Evolutionary conservation across 176 grass and related monocot species (phyloP).

Genomic region (Musa itinerans): DNA sequence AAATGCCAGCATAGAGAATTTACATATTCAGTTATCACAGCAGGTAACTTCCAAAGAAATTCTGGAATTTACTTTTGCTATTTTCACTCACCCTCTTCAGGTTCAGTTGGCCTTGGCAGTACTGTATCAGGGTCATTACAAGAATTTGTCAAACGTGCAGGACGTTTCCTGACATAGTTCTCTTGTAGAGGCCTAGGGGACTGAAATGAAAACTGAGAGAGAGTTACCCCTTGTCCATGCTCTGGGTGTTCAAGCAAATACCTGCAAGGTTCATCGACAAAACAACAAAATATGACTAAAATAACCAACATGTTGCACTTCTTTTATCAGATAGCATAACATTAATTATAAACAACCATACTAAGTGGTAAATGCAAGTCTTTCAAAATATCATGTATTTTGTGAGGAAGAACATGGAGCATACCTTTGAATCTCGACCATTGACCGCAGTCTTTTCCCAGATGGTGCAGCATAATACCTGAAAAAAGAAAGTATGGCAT

Average conservation of each 20-base stretch:
- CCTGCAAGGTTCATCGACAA: conserved; percentile 28
- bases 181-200: conserved; percentile 39
- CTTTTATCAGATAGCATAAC: background rate
- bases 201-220: conserved; percentile 51
- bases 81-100: conserved; percentile 32
- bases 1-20: background rate
- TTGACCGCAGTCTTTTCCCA: conserved; percentile 48
- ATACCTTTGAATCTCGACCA: conserved; percentile 48
- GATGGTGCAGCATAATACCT: conserved; percentile 59
- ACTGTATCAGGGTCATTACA: background rate
- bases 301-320: background rate
- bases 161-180: conserved; percentile 26
- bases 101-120: conserved; percentile 24
- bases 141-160: conserved; percentile 21
- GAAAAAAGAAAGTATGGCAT: conserved; percentile 8
- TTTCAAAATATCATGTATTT: background rate
- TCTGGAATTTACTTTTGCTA: background rate
- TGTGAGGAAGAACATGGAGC: conserved; percentile 5
- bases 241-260: conserved; percentile 49
- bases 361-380: background rate
- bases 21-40: background rate
- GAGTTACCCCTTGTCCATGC: conserved; percentile 35
- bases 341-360: background rate
- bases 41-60: background rate
- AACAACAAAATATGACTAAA: background rate